A percentile compares a stretch with the other conserved stretches of the same genome.
Conservation (phyloP, 1,284 basidiomycete species). For the Boletus sp. region DNA sequence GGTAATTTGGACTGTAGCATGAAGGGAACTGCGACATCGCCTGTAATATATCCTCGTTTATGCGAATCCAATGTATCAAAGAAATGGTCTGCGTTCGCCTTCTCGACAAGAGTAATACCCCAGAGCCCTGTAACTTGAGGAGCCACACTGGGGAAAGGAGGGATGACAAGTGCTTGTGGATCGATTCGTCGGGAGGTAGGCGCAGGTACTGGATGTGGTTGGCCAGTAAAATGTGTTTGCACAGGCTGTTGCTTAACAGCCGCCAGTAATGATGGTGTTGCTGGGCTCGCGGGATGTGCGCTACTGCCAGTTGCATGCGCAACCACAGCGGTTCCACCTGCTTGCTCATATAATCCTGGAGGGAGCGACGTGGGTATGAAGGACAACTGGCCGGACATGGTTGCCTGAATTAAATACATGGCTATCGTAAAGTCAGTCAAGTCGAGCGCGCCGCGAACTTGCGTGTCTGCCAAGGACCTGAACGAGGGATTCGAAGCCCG, state of each 20-base stretch:
- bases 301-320: constrained; percentile 62
- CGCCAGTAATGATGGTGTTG: constrained; percentile 34
- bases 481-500: constrained; percentile 8
- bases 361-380: constrained; percentile 79
- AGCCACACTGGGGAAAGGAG: constrained; percentile 26
- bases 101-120: constrained; percentile 85
- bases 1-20: constrained; percentile 90
- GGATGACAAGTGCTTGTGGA: constrained; percentile 20
- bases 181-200: constrained; percentile 22
- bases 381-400: constrained; percentile 79
- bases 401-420: constrained; percentile 93
- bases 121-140: constrained; percentile 44
- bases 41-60: constrained; percentile 82
- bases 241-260: constrained; percentile 33
- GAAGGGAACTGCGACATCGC: constrained; percentile 93
- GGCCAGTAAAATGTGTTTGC: constrained; percentile 65
- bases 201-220: constrained; percentile 27
- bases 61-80: constrained; percentile 82
- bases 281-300: constrained; percentile 51
- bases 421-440: constrained; percentile 92
- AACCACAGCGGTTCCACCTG: constrained; percentile 48
- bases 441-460: constrained; percentile 87
- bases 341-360: constrained; percentile 89
- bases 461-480: constrained; percentile 93
- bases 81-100: constrained; percentile 75